These are phyloP conservation scores for Thecaphora thlaspeos DNA, from an alignment of 1,284 basidiomycete species.

Conservation along the genomic window DNA sequence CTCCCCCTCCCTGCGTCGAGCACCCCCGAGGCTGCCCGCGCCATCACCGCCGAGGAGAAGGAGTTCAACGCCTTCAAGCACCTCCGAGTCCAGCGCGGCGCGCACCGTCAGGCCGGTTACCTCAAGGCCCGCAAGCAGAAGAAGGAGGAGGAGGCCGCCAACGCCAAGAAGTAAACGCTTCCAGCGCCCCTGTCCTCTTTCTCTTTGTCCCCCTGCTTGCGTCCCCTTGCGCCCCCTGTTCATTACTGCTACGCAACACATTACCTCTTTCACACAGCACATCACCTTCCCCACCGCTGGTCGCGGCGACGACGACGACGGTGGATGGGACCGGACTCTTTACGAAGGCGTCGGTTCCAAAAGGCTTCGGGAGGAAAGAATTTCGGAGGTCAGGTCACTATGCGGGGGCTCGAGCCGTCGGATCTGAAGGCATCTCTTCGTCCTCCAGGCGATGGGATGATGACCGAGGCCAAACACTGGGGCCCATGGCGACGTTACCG, in stretches of 20 bases:
- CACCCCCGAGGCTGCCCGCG: conserved; percentile 78
- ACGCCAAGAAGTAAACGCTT: conserved; percentile 78
- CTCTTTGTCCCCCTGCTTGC: conserved; percentile 10
- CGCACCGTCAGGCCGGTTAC: conserved; percentile 79
- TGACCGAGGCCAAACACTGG: neutral
- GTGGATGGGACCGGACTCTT: neutral
- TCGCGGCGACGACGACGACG: no score
- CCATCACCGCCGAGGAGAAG: conserved; percentile 89
- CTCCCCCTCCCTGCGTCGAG: conserved; percentile 67
- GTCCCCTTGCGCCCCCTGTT: conserved; percentile 2
- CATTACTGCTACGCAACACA: no score
- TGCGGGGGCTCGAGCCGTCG: neutral
- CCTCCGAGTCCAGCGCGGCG: conserved; percentile 82
- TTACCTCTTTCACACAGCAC: no score
- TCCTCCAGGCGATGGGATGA: no score
- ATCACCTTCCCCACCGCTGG: no score
- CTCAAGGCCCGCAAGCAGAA: conserved; percentile 68
- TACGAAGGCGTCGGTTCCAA: neutral
- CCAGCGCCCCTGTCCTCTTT: neutral
- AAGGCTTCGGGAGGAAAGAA: neutral
- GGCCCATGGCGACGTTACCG: neutral
- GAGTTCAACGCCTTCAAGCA: conserved; percentile 77
- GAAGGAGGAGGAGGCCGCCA: conserved; percentile 88
- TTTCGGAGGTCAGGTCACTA: neutral
- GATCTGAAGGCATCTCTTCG: neutral